phyloP scores from a whole-genome alignment of 1,284 basidiomycete genomes.

The Mycocalia duriaeana region DNA sequence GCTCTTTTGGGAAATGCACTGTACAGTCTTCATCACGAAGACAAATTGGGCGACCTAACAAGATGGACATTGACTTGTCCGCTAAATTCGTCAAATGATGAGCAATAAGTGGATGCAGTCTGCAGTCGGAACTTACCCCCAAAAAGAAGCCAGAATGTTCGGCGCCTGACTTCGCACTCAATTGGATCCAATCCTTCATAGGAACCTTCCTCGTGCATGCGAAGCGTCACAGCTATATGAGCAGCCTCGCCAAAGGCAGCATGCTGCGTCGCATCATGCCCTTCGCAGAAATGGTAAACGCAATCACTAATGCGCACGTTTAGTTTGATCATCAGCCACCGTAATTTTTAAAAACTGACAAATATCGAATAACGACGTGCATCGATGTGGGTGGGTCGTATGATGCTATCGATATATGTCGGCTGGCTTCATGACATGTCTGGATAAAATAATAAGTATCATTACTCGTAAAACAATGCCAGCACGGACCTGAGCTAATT shows the following conservation, averaged over 20 bases:
- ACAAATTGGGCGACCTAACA: conserved; percentile 75
- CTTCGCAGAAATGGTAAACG: conserved; percentile 81
- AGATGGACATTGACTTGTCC: conserved; percentile 84
- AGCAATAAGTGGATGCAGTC: conserved; percentile 2
- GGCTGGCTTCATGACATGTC: conserved; percentile 75
- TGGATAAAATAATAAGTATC: conserved; percentile 22
- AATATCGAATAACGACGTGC: conserved; percentile 79
- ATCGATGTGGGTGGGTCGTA: conserved; percentile 80
- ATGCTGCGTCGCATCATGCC: conserved; percentile 82
- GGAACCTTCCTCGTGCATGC: conserved; percentile 78
- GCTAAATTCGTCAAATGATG: conserved; percentile 35
- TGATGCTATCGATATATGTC: conserved; percentile 70
- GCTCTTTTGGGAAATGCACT: conserved; percentile 78
- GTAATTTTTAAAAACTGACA: conserved; percentile 45
- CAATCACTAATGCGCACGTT: conserved; percentile 50
- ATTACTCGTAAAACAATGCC: neutral
- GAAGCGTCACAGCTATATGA: conserved; percentile 74
- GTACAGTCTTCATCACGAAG: conserved; percentile 84
- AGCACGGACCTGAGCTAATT: conserved; percentile 52
- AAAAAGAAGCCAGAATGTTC: conserved; percentile 83
- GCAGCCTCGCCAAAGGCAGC: conserved; percentile 80
- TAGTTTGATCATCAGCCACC: neutral
- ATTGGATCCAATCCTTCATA: conserved; percentile 79
- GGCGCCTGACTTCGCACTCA: conserved; percentile 76
- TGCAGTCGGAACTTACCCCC: conserved; percentile 48